Base-by-base conservation (phyloP, 345 rosid species). In the Boechera divaricarpa region DNA sequence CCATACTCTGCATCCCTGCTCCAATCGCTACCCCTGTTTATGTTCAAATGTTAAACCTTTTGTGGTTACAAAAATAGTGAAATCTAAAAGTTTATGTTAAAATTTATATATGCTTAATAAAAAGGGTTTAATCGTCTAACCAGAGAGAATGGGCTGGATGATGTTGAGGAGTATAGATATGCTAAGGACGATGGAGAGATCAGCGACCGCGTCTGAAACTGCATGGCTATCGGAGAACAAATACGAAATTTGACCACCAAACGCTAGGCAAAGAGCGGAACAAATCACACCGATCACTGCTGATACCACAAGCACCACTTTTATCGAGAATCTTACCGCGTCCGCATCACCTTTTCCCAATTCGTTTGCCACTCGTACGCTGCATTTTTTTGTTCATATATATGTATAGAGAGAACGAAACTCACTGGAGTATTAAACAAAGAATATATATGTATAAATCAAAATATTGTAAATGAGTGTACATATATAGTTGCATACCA, bases 281-380 rank as follows among this genome's bases (percentile, higher is more conserved):
- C 80, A 85, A 44, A 81, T 24, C 10, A 88, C 76, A 41, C 93
- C 93, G 10, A 87, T 18, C 10, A 44, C 21, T 0, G 72, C 39
- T 5, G 88, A 85, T 52, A 82, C 81, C 3, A 18, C 7, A 13
- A 87, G 44, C 2, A 75, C 78, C 15, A 85, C 85, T 78, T 86
- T 85, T 28, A 86, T 85, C 0, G 97, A 70, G 77, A 89, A 84
- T 36, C 64, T 85, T n/a, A 85, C 82, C 0, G 90, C 87, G 2
- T 79, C 62, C 0, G 85, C 87, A 63, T 87, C 77, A 63, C 92
- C 91, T 61, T 78, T 72, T 21, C 97, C 94, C 13, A 91, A 61
- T 71, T 91, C 94, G 70, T 91, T 91, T 4, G 91, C 81, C 5
- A 88, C 88, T n/a, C 87, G 81, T 1, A 91, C 92, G 15, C 94